A percentile compares a stretch with the other conserved stretches of the same genome.
These are phyloP conservation scores for Ormosia semicastrata DNA, from an alignment of 306 rosid genomes.

Conservation along the genomic window DNA sequence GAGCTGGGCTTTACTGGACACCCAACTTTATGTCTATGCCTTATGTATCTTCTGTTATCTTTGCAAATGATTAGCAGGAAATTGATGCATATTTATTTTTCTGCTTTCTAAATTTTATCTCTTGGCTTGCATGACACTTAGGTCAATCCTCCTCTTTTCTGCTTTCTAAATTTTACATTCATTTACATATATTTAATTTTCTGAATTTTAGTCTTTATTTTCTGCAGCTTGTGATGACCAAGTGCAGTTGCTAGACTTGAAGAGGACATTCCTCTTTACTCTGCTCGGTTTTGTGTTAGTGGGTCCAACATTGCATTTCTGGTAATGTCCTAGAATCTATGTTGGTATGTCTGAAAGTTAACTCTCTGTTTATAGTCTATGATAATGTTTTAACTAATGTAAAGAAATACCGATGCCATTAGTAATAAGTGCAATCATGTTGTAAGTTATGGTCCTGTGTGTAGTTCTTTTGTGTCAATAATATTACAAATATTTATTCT, in stretches of 20 bases:
- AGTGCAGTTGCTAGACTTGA: conserved; percentile 44
- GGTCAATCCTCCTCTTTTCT: no score
- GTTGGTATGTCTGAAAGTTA: neutral
- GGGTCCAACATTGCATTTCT: conserved; percentile 70
- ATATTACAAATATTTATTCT: neutral
- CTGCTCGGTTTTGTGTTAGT: conserved; percentile 61
- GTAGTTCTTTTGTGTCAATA: neutral
- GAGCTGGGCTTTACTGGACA: neutral
- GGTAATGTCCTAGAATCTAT: conserved; percentile 43
- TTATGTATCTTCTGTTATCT: neutral
- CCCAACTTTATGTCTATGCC: neutral
- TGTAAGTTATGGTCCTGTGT: neutral
- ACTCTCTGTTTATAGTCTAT: neutral
- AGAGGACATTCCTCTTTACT: conserved; percentile 57
- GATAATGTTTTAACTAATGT: neutral
- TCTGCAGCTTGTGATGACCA: conserved; percentile 59
- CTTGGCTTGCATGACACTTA: neutral
- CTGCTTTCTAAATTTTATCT: neutral
- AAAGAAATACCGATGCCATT: neutral
- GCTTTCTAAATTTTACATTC: no score
- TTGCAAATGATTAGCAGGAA: neutral
- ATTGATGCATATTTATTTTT: neutral
- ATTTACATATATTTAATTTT: no score
- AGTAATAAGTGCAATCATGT: neutral
- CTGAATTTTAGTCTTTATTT: neutral